These are phyloP conservation scores for Globisporangium yorkense DNA, from an alignment of 352 stramenopile genomes.

Conservation along the genomic window DNA sequence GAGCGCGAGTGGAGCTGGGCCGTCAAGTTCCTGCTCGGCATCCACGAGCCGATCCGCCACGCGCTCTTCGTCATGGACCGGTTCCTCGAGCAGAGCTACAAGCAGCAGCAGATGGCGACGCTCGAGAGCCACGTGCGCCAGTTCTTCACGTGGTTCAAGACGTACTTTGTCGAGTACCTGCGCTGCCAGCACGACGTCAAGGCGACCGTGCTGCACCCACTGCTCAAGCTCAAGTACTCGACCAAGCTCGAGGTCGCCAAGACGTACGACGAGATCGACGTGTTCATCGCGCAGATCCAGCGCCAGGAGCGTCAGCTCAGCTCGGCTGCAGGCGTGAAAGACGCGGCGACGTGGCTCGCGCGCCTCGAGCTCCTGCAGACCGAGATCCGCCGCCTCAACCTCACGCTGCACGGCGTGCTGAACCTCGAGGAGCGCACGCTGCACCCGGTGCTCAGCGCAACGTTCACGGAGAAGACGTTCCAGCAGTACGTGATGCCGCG, in stretches of 20 bases:
- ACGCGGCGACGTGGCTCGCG: conserved; percentile 43
- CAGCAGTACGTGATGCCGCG: conserved; percentile 68
- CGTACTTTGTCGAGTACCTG: conserved; percentile 73
- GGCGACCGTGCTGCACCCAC: conserved; percentile 43
- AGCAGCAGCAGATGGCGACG: conserved; percentile 12
- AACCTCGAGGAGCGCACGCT: conserved; percentile 74
- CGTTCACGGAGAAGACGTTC: conserved; percentile 75
- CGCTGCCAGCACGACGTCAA: conserved; percentile 65
- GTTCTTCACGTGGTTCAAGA: conserved; percentile 78
- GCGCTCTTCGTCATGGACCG: conserved; percentile 79
- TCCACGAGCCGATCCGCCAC: conserved; percentile 77
- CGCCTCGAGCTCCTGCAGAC: conserved; percentile 61
- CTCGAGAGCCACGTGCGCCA: conserved; percentile 42
- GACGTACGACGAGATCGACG: conserved; percentile 65
- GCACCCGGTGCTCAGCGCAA: conserved; percentile 42
- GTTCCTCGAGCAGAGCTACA: conserved; percentile 61
- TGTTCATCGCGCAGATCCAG: conserved; percentile 52
- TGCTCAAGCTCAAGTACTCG: conserved; percentile 43
- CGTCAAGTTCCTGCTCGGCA: conserved; percentile 55
- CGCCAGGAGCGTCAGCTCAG: conserved; percentile 45
- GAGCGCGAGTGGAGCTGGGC: conserved; percentile 59
- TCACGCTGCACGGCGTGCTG: conserved; percentile 56
- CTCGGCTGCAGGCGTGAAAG: conserved; percentile 27
- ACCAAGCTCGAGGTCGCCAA: conserved; percentile 56
- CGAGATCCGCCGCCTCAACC: conserved; percentile 60